phyloP scores from a whole-genome alignment of 345 rosid species.

The Dovyalis caffra region DNA sequence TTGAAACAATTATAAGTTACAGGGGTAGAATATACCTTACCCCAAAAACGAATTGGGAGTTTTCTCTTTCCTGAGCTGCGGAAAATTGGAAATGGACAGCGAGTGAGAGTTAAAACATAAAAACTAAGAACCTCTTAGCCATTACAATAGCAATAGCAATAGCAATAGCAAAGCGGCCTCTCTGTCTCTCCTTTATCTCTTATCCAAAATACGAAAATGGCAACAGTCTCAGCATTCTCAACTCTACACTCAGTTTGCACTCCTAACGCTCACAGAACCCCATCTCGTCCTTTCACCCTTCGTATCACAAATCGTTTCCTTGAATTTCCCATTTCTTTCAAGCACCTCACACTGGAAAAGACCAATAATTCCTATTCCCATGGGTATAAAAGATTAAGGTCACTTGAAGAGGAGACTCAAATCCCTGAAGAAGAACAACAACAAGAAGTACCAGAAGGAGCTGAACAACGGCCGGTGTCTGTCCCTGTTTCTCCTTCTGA shows the following conservation, averaged over 20 bases:
- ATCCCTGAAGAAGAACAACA: constrained; percentile 34
- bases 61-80: too few relatives aligned
- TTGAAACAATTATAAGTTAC: too few relatives aligned
- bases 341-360: constrained; percentile 11
- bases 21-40: too few relatives aligned
- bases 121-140: too few relatives aligned
- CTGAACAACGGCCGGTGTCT: constrained; percentile 54
- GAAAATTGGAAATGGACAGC: too few relatives aligned
- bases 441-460: constrained; percentile 9
- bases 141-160: too few relatives aligned
- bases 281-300: neutral
- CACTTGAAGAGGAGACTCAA: constrained; percentile 51
- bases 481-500: constrained; percentile 91
- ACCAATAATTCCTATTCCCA: neutral
- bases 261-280: constrained; percentile 10
- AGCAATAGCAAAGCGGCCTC: too few relatives aligned
- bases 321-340: constrained; percentile 21
- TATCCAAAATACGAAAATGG: constrained; percentile 10
- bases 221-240: constrained; percentile 18
- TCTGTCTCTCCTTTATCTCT: too few relatives aligned
- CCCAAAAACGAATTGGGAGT: too few relatives aligned
- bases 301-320: constrained; percentile 9
- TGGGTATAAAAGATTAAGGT: constrained; percentile 35
- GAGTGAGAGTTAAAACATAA: too few relatives aligned
- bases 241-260: constrained; percentile 8